phyloP scores from a whole-genome alignment of 164 flowering plant genomes.

The Tinospora cordifolia region DNA sequence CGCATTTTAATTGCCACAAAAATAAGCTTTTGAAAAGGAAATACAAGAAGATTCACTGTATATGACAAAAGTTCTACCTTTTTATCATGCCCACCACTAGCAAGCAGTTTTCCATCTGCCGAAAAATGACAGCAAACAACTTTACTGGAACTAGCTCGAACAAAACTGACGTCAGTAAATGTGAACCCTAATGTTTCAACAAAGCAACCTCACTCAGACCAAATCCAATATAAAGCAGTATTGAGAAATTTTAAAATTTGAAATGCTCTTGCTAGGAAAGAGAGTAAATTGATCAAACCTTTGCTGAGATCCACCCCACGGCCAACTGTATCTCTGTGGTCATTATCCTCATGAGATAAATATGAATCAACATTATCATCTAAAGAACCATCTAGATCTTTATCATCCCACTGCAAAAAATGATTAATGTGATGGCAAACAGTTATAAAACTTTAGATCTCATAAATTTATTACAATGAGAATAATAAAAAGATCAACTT shows the following conservation, averaged over 20 bases:
- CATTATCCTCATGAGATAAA: constrained; percentile 82
- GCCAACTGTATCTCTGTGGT: constrained; percentile 73
- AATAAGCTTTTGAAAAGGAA: not conserved
- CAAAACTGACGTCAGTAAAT: constrained; percentile 54
- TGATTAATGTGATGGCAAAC: constrained; percentile 16
- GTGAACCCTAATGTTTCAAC: constrained; percentile 47
- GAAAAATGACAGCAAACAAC: constrained; percentile 92
- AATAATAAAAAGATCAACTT: not conserved
- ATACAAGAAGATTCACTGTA: not conserved
- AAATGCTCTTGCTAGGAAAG: constrained; percentile 6
- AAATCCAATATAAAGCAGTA: constrained; percentile 7
- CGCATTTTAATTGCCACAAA: not conserved
- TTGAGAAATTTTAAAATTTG: not conserved
- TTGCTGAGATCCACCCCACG: constrained; percentile 80
- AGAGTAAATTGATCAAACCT: constrained; percentile 31
- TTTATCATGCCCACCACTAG: constrained; percentile 92
- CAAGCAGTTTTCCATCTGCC: constrained; percentile 92
- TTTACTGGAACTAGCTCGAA: constrained; percentile 73
- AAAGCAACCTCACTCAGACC: constrained; percentile 3
- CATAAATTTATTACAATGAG: not conserved
- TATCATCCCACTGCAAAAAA: constrained; percentile 86
- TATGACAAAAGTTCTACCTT: constrained; percentile 26
- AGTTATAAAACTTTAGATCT: not conserved
- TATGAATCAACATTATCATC: constrained; percentile 96
- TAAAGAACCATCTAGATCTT: constrained; percentile 71